Evolutionary conservation across 257 asterid genomes (phyloP), one percentile per base, ranked within the genome.

Genomic region (Jacaranda copaia): DNA sequence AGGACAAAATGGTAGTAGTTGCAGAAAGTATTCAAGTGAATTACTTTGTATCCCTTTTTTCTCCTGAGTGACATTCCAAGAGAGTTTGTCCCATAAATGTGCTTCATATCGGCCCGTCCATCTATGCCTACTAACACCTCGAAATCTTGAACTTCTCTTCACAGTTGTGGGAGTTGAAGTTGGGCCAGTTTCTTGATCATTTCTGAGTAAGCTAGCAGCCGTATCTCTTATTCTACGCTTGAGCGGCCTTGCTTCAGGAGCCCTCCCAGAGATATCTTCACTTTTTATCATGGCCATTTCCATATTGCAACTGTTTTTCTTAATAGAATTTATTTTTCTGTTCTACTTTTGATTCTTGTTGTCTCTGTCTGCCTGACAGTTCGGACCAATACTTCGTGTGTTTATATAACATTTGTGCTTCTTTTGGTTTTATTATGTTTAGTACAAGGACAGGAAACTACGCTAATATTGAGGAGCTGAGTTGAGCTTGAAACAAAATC

Each of bases 351-450:
- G 43, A 20, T 25, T 25, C 32, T 25, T 43, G 1, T 67, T 36
- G 6, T 66, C 19, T 36, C 49, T 80, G 39, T 45, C 13, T 39
- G 64, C 35, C 62, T 69, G 52, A 16, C 45, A 42, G 46, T 32
- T 75, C 35, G 80, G 73, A 68, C 57, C 67, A 43, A 45, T 16
- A 35, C 35, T 3, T 25, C 74, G 15, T 67, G 25, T 81, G 70
- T 32, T 70, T 81, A 77, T 81, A 81, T 81, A 77, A 63, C 52
- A 35, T 52, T 36, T 81, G 14, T 68, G 49, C 80, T 52, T 73
- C 66, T 52, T 81, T 73, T 73, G 85, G 77, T 36, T 53, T 58
- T 48, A 61, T 52, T 68, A 60, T 73, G 66, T 60, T 73, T 36
- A 15, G 53, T 74, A 16, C 5, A 16, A 74, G 32, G 73, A 80